Conservation (phyloP, 2,329 filamentous ascomycete genomes). For the Ceratocystis ficicola region DNA sequence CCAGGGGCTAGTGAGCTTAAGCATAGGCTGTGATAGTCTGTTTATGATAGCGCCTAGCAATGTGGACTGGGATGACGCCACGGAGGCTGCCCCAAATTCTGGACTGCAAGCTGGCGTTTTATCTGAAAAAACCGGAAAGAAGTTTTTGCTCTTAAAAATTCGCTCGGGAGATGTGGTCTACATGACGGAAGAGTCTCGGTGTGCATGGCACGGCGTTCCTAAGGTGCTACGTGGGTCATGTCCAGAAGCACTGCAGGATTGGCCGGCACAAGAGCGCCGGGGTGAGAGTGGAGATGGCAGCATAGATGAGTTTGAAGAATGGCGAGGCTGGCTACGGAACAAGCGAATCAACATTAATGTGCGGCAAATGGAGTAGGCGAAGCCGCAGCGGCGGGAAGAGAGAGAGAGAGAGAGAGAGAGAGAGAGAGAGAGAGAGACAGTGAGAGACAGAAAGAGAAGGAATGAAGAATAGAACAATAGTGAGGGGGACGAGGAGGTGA, state of each 20-base stretch:
- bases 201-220: conserved; percentile 91
- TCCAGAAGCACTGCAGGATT: conserved; percentile 58
- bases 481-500: conserved; percentile 32
- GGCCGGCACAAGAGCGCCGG: conserved; percentile 46
- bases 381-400: too few species aligned
- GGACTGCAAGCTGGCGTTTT: too few species aligned
- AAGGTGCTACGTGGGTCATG: conserved; percentile 72
- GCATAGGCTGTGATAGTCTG: conserved; percentile 77
- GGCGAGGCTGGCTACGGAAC: conserved; percentile 75
- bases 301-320: conserved; percentile 47
- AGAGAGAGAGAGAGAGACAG: neutral
- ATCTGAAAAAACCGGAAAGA: conserved; percentile 29
- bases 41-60: conserved; percentile 68
- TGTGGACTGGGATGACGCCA: conserved; percentile 23
- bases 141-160: conserved; percentile 51
- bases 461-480: neutral
- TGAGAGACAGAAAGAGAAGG: neutral
- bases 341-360: conserved; percentile 91
- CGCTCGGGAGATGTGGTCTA: conserved; percentile 81
- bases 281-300: neutral
- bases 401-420: neutral
- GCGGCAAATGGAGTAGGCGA: conserved; percentile 62
- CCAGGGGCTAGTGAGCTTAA: conserved; percentile 69
- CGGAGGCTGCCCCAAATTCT: conserved; percentile 19
- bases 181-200: conserved; percentile 70